These are phyloP conservation scores for Coniosporium tulheliwenetii DNA, from an alignment of 2,329 filamentous ascomycete species.

Conservation along the genomic window DNA sequence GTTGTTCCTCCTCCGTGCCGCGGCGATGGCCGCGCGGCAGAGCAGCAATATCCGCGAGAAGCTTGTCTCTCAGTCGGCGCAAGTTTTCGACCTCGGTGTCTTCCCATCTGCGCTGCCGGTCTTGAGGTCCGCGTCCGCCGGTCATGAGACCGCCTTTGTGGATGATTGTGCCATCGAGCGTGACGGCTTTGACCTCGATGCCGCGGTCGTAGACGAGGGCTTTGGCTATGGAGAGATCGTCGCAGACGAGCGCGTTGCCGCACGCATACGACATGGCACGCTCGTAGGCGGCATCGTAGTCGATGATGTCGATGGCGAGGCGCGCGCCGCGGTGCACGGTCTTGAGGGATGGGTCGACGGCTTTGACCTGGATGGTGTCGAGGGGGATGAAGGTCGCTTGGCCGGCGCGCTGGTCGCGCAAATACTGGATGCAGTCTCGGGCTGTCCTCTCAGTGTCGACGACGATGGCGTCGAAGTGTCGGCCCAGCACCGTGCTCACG, in stretches of 20 bases:
- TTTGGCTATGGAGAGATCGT: conserved; percentile 73
- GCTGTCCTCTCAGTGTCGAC: conserved; percentile 93
- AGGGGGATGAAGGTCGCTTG: conserved; percentile 91
- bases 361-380: conserved; percentile 92
- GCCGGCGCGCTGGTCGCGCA: conserved; percentile 75
- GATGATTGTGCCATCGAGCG: conserved; percentile 87
- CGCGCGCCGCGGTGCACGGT: conserved; percentile 63
- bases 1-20: conserved; percentile 60
- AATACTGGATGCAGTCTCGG: conserved; percentile 83
- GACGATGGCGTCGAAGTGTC: conserved; percentile 86
- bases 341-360: conserved; percentile 79
- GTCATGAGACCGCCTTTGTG: conserved; percentile 96
- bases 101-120: conserved; percentile 70
- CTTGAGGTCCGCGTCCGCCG: conserved; percentile 67
- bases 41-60: conserved; percentile 61
- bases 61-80: conserved; percentile 58
- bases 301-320: conserved; percentile 88
- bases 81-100: conserved; percentile 79
- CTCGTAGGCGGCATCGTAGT: conserved; percentile 77
- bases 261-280: conserved; percentile 91
- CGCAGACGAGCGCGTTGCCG: conserved; percentile 87
- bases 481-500: conserved; percentile 78
- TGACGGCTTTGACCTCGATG: conserved; percentile 86
- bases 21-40: conserved; percentile 67
- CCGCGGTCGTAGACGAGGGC: conserved; percentile 73